phyloP scores from a whole-genome alignment of 2,329 filamentous ascomycete genomes.

The Huntiella moniliformis region DNA sequence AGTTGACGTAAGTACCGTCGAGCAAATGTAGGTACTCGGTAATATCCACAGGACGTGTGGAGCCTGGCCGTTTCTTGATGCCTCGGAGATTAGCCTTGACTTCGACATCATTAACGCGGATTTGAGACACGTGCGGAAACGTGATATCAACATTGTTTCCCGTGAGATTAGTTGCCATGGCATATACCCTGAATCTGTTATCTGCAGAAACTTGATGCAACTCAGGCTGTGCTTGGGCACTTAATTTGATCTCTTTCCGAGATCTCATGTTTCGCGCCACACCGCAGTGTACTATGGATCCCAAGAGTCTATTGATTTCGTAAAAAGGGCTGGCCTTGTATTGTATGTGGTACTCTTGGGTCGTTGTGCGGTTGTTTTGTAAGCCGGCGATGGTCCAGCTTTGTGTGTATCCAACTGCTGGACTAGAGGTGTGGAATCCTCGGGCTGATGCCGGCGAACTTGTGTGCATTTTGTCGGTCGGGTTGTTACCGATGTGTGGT shows the following conservation, averaged over 20 bases:
- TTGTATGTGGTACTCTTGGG: too few relatives aligned
- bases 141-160: constrained; percentile 54
- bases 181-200: constrained; percentile 50
- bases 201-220: constrained; percentile 40
- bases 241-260: constrained; percentile 28
- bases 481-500: not conserved
- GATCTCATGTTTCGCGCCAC: constrained; percentile 22
- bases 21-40: constrained; percentile 56
- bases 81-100: constrained; percentile 87
- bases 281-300: constrained; percentile 19
- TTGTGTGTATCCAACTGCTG: not conserved
- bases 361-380: too few relatives aligned
- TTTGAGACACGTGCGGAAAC: constrained; percentile 82
- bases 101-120: constrained; percentile 75
- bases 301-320: constrained; percentile 44
- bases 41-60: constrained; percentile 83
- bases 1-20: constrained; percentile 51
- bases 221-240: constrained; percentile 32
- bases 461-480: too few relatives aligned
- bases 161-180: constrained; percentile 60
- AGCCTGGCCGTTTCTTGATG: constrained; percentile 88
- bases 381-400: too few relatives aligned
- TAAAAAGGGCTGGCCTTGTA: constrained; percentile 51
- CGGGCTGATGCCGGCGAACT: not conserved
- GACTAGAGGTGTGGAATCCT: not conserved